Base-by-base conservation (phyloP, 371 early-diverging fungal genomes). In the Blakeslea trispora region DNA sequence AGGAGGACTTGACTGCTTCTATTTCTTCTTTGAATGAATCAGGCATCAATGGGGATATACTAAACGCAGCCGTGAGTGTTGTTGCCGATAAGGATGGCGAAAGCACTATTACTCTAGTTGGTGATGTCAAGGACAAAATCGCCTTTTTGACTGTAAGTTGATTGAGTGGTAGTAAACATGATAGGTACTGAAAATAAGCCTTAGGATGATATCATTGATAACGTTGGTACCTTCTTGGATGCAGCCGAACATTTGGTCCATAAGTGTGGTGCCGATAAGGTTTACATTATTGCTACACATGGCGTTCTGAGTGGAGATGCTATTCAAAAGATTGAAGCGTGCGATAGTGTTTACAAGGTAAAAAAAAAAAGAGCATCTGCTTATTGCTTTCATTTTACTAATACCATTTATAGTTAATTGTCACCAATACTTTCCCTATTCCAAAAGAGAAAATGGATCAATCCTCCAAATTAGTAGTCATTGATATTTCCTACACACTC, bases 381-480 rank as follows among this genome's bases (percentile, higher is more conserved):
- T 57, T 21, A 41, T 28, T 19, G 4, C 18, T 8, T 23, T 49
- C n/a, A 51, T 23, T 22, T 7, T 42, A 17, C 18, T 35, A 21
- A 34, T 43, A 55, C 28, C 3, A 18, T 61, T 2, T 50, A 28
- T 62, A 87, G 87, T 75, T 93, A 55, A 88, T 97, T 41, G 89
- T 96, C 43, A 96, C 97, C 40, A 98, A 97, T 73, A 88, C 96
- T 4, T 95, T 93, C 75, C 97, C 97, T 40, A 86, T 94, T 63
- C 84, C 90, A 19, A 75, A 77, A 19, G 87, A 87, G 63, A 91
- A 95, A 68, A 79, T 81, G 32, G 75, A 71, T 2, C 72, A 81
- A 40, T 86, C 88, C 44, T 69, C 80, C 22, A 98, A 98, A 71
- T 77, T 98, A 28, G 69, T 75, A 32, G 76, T 92, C 21, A 93